Conservation (phyloP, 768 basidiomycete genomes). For the Mycena galericulata region DNA sequence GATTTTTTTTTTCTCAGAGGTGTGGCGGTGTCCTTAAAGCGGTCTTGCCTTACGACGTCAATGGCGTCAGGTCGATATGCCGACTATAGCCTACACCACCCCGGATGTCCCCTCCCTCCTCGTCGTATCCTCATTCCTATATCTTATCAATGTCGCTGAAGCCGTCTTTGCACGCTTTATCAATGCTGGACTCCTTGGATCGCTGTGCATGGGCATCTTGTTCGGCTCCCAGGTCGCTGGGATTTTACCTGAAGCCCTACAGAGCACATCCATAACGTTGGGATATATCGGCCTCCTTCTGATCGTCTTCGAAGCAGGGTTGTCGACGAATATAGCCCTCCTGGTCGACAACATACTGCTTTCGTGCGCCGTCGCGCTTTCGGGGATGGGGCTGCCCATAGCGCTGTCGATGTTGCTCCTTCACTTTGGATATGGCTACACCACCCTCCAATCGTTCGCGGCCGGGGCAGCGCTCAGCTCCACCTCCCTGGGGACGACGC, state of each 20-base stretch:
- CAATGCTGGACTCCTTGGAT: constrained; percentile 62
- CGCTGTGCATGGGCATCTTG: constrained; percentile 66
- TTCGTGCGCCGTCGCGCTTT: constrained; percentile 61
- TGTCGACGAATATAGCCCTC: constrained; percentile 60
- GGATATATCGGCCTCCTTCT: constrained; percentile 61
- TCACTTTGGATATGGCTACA: constrained; percentile 53
- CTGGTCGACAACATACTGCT: constrained; percentile 61
- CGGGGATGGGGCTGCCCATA: constrained; percentile 65
- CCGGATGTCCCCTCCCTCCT: constrained; percentile 54
- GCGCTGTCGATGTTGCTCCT: constrained; percentile 61
- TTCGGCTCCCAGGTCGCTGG: constrained; percentile 63
- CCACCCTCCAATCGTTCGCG: constrained; percentile 62
- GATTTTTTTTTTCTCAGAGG: background rate
- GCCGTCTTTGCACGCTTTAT: constrained; percentile 52
- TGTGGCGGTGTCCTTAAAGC: background rate
- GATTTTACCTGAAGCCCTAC: constrained; percentile 55
- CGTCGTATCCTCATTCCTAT: constrained; percentile 64
- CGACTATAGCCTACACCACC: constrained; percentile 39
- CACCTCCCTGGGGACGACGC: constrained; percentile 75
- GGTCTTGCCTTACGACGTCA: background rate
- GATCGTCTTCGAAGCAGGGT: constrained; percentile 70
- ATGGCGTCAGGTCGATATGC: constrained; percentile 18
- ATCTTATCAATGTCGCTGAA: constrained; percentile 62
- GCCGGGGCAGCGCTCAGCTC: constrained; percentile 73
- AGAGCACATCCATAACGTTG: constrained; percentile 57